Conservation (phyloP, 805 yeast genomes). For the Cyberlindnera japonica region DNA sequence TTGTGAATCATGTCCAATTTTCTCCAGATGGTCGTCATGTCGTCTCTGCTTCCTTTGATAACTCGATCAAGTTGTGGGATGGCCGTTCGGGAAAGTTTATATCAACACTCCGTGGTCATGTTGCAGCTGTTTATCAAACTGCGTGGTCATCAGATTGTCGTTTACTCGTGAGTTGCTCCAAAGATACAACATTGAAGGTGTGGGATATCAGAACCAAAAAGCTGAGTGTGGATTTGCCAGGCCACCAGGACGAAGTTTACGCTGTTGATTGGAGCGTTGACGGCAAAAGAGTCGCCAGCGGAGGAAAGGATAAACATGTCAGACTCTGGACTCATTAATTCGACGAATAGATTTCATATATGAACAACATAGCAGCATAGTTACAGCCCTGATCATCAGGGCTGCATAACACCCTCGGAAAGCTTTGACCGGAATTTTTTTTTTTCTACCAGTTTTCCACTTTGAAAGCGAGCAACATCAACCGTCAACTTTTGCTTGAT, state of each 20-base stretch:
- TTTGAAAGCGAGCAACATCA: neutral
- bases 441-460: too few relatives aligned
- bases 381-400: neutral
- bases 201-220: conserved; percentile 92
- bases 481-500: neutral
- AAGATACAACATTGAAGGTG: conserved; percentile 92
- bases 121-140: conserved; percentile 95
- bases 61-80: conserved; percentile 94
- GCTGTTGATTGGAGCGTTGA: conserved; percentile 98
- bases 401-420: neutral
- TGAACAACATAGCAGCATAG: too few relatives aligned
- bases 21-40: conserved; percentile 92
- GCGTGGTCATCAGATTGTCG: conserved; percentile 97
- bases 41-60: conserved; percentile 93
- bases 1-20: conserved; percentile 92
- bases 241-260: conserved; percentile 92
- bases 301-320: conserved; percentile 94
- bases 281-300: conserved; percentile 92
- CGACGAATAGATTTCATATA: too few relatives aligned
- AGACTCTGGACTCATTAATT: conserved; percentile 82
- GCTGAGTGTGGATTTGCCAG: conserved; percentile 85
- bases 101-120: conserved; percentile 93
- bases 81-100: conserved; percentile 88
- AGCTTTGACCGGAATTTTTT: neutral
- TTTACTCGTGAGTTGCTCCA: conserved; percentile 86